Base-by-base conservation (phyloP, 2,329 filamentous ascomycete genomes). In the Blastomyces silverae region DNA sequence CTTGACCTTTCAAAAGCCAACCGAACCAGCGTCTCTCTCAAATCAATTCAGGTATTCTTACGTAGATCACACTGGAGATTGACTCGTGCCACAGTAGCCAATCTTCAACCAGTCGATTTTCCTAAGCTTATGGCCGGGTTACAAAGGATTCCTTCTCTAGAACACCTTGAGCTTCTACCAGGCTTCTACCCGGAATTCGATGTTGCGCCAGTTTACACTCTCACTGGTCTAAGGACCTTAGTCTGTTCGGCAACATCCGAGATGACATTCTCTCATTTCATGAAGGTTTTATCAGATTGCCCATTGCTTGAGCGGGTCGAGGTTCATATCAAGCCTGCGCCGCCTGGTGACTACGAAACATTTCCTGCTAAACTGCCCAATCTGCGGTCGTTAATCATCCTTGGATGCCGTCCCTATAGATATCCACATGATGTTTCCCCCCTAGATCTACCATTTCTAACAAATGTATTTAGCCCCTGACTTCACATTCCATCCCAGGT, bases 1-100 rank as follows among this genome's bases (percentile, higher is more conserved):
- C 72, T 87, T 13, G 84, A 87, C 67, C 76, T 87, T 10, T 79
- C 78, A 2, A 72, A 71, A 2, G 79, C 81, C 31, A 61, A 37
- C 6, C 75, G 71, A 37, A 76, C 72, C 67, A 74, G 75, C 3
- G 78, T 85, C n/a, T 71, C 71, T 52, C 72, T 72, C 71, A 66
- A 70, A 25, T 70, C 75, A n/a, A 66, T 78, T 52, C 66, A 74
- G 59, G 69, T 73, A 56, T 77, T 75, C 66, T 72, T 78, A 64
- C 68, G 73, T 50, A 72, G 71, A 55, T 74, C 77, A 20, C 72
- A 76, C 58, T 72, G 71, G 6, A 70, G 71, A 66, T 68, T 79
- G 37, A 74, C 72, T 28, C 69, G 71, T 53, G 74, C 74, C 10
- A 70, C 68, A 17, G 65, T 69, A 58, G 39, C 22, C 22, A 52